These are phyloP conservation scores for Epichloe coenophiala DNA, from an alignment of 2,329 filamentous ascomycete genomes.

Conservation along the genomic window DNA sequence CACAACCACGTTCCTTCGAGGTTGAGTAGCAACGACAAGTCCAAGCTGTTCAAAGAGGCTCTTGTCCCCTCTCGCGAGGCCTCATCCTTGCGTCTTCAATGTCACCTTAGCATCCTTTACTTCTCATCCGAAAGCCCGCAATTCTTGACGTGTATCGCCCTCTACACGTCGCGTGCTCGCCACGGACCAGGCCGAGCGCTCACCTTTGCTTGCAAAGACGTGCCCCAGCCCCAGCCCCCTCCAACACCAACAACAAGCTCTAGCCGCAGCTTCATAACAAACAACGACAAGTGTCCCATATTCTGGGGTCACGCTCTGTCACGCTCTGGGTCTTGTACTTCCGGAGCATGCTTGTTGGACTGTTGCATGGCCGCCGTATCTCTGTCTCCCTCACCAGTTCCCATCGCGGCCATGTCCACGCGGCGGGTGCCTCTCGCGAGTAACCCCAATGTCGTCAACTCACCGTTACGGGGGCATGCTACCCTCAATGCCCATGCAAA, in stretches of 20 bases:
- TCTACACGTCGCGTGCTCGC: slow-evolving; percentile 13
- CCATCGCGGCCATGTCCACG: slow-evolving; percentile 62
- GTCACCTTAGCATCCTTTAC: slow-evolving; percentile 18
- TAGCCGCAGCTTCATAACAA: neutral
- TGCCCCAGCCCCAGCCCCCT: slow-evolving; percentile 1
- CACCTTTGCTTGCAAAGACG: neutral
- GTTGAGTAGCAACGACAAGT: slow-evolving; percentile 4
- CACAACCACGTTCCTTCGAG: slow-evolving; percentile 3
- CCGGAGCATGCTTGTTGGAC: slow-evolving; percentile 13
- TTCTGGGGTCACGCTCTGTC: slow-evolving; percentile 1
- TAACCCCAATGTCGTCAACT: slow-evolving; percentile 91
- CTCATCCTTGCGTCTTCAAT: slow-evolving; percentile 12
- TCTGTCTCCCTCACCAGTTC: slow-evolving; percentile 57
- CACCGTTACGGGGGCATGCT: slow-evolving; percentile 58
- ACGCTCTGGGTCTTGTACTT: slow-evolving; percentile 3
- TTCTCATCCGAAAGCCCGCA: slow-evolving; percentile 14
- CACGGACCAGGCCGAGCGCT: slow-evolving; percentile 5
- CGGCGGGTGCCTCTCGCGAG: slow-evolving; percentile 72
- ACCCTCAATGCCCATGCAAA: slow-evolving; percentile 45
- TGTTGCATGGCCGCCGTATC: slow-evolving; percentile 71
- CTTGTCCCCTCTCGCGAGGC: slow-evolving; percentile 7
- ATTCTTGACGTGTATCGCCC: slow-evolving; percentile 24
- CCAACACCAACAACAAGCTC: slow-evolving; percentile 1
- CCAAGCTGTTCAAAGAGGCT: slow-evolving; percentile 2
- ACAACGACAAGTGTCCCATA: neutral